Percentiles rank a stretch among this genome's conserved stretches.
phyloP scores from a whole-genome alignment of 768 basidiomycete species.

The Symmetrospora coprosmae region DNA sequence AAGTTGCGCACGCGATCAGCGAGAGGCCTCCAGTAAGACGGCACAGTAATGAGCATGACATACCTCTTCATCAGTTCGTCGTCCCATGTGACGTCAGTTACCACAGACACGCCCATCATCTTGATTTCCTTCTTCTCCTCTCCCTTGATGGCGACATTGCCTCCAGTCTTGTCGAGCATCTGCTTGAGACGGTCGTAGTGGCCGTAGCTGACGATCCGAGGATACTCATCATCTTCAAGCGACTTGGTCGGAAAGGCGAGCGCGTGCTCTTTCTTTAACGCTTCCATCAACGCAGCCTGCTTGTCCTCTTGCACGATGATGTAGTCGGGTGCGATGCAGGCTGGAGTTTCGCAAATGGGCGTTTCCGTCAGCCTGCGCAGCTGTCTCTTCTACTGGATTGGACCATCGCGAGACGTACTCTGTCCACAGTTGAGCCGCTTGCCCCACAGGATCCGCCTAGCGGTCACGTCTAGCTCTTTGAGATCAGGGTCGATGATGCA shows the following conservation, averaged over 20 bases:
- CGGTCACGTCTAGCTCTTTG: slow-evolving; percentile 41
- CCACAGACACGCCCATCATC: slow-evolving; percentile 60
- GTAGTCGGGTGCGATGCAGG: slow-evolving; percentile 24
- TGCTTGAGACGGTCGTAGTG: slow-evolving; percentile 48
- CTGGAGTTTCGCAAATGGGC: background rate
- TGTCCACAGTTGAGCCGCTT: slow-evolving; percentile 55
- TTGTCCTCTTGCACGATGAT: background rate
- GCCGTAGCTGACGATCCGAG: slow-evolving; percentile 45
- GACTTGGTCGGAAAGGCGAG: background rate
- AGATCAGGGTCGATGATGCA: slow-evolving; percentile 51
- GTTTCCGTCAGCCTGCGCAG: background rate
- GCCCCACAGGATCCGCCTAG: slow-evolving; percentile 68
- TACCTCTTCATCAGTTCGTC: slow-evolving; percentile 68
- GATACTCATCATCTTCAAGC: background rate
- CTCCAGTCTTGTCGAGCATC: slow-evolving; percentile 51
- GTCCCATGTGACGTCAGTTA: slow-evolving; percentile 48
- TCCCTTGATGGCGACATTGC: slow-evolving; percentile 54
- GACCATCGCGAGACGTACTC: slow-evolving; percentile 1
- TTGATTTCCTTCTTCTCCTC: slow-evolving; percentile 45
- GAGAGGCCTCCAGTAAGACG: background rate
- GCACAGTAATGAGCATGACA: slow-evolving; percentile 33
- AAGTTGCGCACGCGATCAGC: background rate
- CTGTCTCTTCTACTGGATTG: slow-evolving; percentile 30
- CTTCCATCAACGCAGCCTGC: background rate
- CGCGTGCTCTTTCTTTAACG: slow-evolving; percentile 3